A percentile compares a stretch with the other conserved stretches of the same genome.
These are phyloP conservation scores for Populus tremula DNA, from an alignment of 345 rosid species.

Conservation along the genomic window DNA sequence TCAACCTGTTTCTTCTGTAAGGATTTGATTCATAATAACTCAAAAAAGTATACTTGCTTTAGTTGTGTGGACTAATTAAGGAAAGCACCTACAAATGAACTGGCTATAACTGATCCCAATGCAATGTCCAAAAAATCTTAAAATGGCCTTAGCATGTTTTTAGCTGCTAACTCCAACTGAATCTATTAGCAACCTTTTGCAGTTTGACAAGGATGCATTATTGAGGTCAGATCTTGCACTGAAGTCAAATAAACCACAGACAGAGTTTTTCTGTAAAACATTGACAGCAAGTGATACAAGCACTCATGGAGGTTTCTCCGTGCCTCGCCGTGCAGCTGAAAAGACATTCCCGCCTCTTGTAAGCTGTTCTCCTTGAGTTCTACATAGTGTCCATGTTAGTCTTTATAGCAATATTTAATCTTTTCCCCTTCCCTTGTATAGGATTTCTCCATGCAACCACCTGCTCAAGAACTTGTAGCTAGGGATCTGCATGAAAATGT, in stretches of 20 bases:
- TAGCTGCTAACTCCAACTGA: slow-evolving; percentile 26
- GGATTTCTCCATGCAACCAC: slow-evolving; percentile 97
- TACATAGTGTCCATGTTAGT: neutral
- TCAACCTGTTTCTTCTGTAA: slow-evolving; percentile 74
- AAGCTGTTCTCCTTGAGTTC: slow-evolving; percentile 8
- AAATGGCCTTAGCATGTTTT: slow-evolving; percentile 8
- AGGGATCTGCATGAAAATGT: slow-evolving; percentile 81
- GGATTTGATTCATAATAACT: slow-evolving; percentile 24
- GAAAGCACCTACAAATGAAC: slow-evolving; percentile 5
- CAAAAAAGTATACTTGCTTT: slow-evolving; percentile 5
- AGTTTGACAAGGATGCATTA: slow-evolving; percentile 88
- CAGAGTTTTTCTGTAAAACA: slow-evolving; percentile 92
- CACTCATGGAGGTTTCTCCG: slow-evolving; percentile 98
- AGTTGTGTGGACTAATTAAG: slow-evolving; percentile 12
- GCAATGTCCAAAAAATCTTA: neutral
- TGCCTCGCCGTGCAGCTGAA: slow-evolving; percentile 95
- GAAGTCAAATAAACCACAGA: slow-evolving; percentile 60
- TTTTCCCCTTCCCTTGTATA: slow-evolving; percentile 24
- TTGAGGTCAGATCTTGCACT: slow-evolving; percentile 88
- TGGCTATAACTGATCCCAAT: neutral
- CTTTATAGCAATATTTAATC: neutral
- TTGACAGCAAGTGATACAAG: slow-evolving; percentile 97
- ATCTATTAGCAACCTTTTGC: slow-evolving; percentile 30
- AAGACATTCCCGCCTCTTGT: slow-evolving; percentile 92
- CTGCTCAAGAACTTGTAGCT: slow-evolving; percentile 86